Conservation (phyloP, 1,284 basidiomycete species). For the Malassezia furfur region DNA sequence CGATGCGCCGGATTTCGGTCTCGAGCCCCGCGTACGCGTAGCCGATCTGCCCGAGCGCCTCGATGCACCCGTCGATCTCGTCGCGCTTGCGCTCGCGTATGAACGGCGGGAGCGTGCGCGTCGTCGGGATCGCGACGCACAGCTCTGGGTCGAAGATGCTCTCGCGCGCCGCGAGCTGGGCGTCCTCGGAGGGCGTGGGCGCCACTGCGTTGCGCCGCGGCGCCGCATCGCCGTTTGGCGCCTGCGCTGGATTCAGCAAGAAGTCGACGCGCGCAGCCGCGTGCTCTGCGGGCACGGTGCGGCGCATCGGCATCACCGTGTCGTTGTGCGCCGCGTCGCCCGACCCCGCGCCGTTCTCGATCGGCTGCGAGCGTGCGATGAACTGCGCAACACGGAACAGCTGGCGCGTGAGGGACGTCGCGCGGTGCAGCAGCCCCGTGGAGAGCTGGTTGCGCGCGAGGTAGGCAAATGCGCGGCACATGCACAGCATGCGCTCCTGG, state of each 20-base stretch:
- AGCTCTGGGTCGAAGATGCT: background rate
- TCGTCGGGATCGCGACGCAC: background rate
- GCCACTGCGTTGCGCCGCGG: background rate
- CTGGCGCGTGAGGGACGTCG: constrained; percentile 8
- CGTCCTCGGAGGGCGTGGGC: background rate
- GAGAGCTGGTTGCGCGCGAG: background rate
- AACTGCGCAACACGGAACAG: constrained; percentile 22
- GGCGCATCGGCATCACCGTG: too few relatives aligned
- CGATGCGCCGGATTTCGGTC: constrained; percentile 30
- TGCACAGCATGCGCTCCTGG: constrained; percentile 2
- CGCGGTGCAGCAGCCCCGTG: constrained; percentile 5
- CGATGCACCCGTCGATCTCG: constrained; percentile 34
- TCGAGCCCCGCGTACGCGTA: constrained; percentile 39
- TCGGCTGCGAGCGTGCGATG: constrained; percentile 14
- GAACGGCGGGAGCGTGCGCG: constrained; percentile 23
- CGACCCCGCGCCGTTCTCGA: background rate
- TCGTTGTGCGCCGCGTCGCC: background rate
- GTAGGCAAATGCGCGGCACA: constrained; percentile 7
- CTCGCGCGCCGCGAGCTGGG: background rate
- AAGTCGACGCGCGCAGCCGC: background rate
- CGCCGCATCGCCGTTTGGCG: background rate
- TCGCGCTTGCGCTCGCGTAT: constrained; percentile 28
- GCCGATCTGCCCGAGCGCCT: constrained; percentile 38
- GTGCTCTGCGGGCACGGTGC: too few relatives aligned
- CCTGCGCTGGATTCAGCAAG: constrained; percentile 8